Evolutionary conservation across 352 stramenopile genomes (phyloP).

Genomic region (Phytophthora boehmeriae): DNA sequence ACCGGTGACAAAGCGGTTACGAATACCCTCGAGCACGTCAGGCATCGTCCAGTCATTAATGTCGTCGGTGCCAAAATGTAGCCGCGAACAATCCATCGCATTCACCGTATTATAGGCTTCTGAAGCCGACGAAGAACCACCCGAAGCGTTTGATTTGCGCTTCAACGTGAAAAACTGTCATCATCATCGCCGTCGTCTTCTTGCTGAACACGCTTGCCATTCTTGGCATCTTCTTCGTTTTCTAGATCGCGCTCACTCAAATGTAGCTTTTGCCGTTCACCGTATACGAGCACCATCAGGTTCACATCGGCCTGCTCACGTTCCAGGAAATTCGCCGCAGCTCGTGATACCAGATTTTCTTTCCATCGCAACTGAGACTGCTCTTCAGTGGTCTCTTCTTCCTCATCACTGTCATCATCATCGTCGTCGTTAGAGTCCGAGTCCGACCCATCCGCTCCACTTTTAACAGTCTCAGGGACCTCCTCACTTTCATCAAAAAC

Average conservation of each 20-base stretch:
- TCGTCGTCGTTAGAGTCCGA: constrained; percentile 52
- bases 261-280: constrained; percentile 80
- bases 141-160: constrained; percentile 48
- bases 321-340: constrained; percentile 86
- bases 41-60: constrained; percentile 78
- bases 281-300: constrained; percentile 93
- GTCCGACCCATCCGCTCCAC: constrained; percentile 25
- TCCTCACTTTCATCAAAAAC: constrained; percentile 76
- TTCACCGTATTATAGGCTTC: constrained; percentile 76
- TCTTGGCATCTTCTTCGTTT: constrained; percentile 54
- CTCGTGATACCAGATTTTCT: constrained; percentile 84
- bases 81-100: constrained; percentile 77
- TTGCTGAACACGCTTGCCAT: constrained; percentile 25
- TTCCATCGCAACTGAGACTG: constrained; percentile 87
- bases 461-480: constrained; percentile 21
- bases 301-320: constrained; percentile 84
- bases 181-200: constrained; percentile 62
- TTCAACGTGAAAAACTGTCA: constrained; percentile 80
- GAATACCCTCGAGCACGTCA: constrained; percentile 79
- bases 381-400: constrained; percentile 55
- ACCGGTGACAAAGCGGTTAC: constrained; percentile 97
- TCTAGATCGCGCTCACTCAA: constrained; percentile 79
- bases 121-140: constrained; percentile 33
- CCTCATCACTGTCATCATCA: constrained; percentile 49
- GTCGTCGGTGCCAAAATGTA: constrained; percentile 75